Evolutionary conservation across 2,329 filamentous ascomycete species (phyloP), one percentile per base, ranked within the genome.

Genomic region (Ophiosphaerella narmari): DNA sequence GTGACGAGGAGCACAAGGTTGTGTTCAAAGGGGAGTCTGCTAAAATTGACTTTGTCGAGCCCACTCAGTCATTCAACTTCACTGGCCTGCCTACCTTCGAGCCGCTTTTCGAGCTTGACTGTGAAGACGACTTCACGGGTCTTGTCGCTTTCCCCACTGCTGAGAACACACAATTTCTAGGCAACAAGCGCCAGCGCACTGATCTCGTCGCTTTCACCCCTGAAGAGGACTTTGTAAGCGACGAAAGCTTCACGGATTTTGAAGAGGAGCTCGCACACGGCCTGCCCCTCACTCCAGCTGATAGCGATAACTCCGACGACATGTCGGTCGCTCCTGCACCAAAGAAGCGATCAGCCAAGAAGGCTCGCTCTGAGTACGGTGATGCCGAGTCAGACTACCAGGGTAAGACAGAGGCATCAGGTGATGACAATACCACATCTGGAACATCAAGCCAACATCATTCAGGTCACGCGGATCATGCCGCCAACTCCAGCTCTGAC

Each of bases 51-150:
- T 66, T 72, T 37, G 68, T 75, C 64, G 68, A 76, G 60, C 45
- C 61, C 32, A 37, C 52, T 16, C 56, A 65, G n/a, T 42, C 62
- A 13, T 66, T 66, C 48, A 75, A 80, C 61, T 77, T 82, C 59
- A 73, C 76, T 48, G 83, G 83, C 21, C 81, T 94, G 26, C 87
- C 89, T 23, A 79, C 82, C 7, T 95, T 96, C 62, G 90, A 95
- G 73, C 89, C 91, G 59, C 85, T 95, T 60, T 94, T 92, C 21
- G 91, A 96, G 65, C 82, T 96, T 48, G 92, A 96, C 72, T 91
- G 89, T 1, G 92, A 96, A 66, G 90, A 95, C 81, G 90, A 94
- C 70, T 91, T 95, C 66, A 87, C 85, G 71, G 82, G 83, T 47
- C 82, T 95, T 7, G 86, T 91, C 57, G 85, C 90, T 67, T 87